A percentile compares a stretch with the other conserved stretches of the same genome.
Evolutionary conservation across 768 basidiomycete species (phyloP).

Genomic region (Amanita pallidorosea): DNA sequence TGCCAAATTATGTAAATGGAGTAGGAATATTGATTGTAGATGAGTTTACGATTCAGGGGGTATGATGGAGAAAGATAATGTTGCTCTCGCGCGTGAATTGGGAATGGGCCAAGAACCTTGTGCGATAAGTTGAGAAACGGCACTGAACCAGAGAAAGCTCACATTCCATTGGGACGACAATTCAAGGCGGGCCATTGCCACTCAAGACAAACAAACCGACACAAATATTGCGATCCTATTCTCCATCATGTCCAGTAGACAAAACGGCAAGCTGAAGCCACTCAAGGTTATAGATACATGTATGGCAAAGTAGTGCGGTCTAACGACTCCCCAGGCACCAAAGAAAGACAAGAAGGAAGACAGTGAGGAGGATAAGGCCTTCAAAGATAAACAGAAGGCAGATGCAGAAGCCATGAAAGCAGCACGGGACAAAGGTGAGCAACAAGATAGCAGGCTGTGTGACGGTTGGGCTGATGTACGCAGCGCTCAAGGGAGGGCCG

Average conservation of each 20-base stretch:
- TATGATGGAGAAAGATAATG: constrained; percentile 73
- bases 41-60: constrained; percentile 47
- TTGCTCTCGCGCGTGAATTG: constrained; percentile 76
- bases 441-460: background rate
- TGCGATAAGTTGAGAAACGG: background rate
- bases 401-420: constrained; percentile 67
- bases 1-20: constrained; percentile 6
- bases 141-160: constrained; percentile 26
- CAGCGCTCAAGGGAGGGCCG: constrained; percentile 59
- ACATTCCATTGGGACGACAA: constrained; percentile 13
- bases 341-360: constrained; percentile 76
- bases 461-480: constrained; percentile 4
- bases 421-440: constrained; percentile 60
- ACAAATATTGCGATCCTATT: constrained; percentile 8
- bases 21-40: constrained; percentile 1
- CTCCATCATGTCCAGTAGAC: constrained; percentile 45
- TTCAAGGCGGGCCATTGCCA: background rate
- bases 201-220: background rate
- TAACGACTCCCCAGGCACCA: constrained; percentile 41
- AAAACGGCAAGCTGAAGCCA: constrained; percentile 83
- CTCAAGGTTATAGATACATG: constrained; percentile 48
- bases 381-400: constrained; percentile 69
- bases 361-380: constrained; percentile 58
- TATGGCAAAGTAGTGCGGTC: background rate
- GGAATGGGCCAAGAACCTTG: constrained; percentile 68